These are phyloP conservation scores for Physcomitrellopsis africana DNA, from an alignment of 225 moss, liverwort and hornwort species.

Conservation along the genomic window DNA sequence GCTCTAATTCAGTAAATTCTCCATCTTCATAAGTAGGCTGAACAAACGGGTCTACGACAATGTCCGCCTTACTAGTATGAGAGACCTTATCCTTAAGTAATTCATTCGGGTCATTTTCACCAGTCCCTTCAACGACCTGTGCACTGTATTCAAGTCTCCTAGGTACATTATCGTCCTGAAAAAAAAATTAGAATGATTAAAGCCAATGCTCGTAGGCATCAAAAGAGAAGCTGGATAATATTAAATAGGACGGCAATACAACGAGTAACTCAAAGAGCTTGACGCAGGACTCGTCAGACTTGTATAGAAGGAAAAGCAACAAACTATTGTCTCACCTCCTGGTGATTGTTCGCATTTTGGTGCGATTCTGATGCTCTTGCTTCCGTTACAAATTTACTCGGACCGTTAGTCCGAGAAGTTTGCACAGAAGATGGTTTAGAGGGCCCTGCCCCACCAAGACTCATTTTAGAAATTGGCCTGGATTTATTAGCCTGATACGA, in stretches of 20 bases:
- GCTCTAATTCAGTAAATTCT: conserved; percentile 58
- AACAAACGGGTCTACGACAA: conserved; percentile 32
- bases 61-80: conserved; percentile 25
- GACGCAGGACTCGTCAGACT: conserved; percentile 15
- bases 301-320: not conserved
- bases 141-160: conserved; percentile 51
- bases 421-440: conserved; percentile 45
- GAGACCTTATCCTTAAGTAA: conserved; percentile 22
- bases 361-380: conserved; percentile 31
- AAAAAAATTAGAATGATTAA: conserved; percentile 19
- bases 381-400: conserved; percentile 39
- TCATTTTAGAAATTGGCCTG: conserved; percentile 48
- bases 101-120: conserved; percentile 45
- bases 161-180: conserved; percentile 49
- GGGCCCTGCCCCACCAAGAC: conserved; percentile 34
- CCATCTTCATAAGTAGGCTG: conserved; percentile 46
- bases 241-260: not conserved
- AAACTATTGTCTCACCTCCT: conserved; percentile 39
- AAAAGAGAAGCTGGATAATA: conserved; percentile 21
- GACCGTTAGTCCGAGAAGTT: conserved; percentile 54
- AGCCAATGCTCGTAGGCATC: conserved; percentile 7
- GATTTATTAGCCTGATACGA: conserved; percentile 34
- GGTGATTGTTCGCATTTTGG: conserved; percentile 26
- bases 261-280: conserved; percentile 1
- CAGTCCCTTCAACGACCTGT: conserved; percentile 48